Base-by-base conservation (phyloP, 805 yeast species). In the Kuraishia hungarica region DNA sequence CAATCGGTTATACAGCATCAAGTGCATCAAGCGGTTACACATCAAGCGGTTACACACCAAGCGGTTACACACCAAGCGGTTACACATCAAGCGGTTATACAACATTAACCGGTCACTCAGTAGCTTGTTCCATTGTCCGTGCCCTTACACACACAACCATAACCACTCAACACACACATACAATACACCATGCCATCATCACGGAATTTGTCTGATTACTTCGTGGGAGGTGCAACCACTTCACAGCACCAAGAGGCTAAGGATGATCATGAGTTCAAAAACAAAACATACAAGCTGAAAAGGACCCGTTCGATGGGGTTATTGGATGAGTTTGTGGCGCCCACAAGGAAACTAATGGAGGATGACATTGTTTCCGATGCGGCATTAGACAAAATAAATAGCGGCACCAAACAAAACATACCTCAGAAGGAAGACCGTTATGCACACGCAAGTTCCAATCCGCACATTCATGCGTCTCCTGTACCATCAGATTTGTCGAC, bases 331-430 rank as follows among this genome's bases (percentile, higher is more conserved):
- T 85, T 78, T 63, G 64, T 67, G 5, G 61, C 56, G 17, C 62
- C 62, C 46, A 53, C 65, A 2, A 62, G 55, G 19, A 52, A 48
- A 26, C 50, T 54, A 46, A 81, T 88, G 72, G 91, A 86, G 66
- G 97, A 97, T 71, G 96, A 96, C 43, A 84, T 93, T 61, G 94
- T 93, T 56, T 82, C 94, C 57, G 97, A 92, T 71, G 97, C 89
- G 64, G 93, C 94, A 72, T 86, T 94, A 89, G 88, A 92, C 59
- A 86, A 86, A 77, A 89, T 93, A 50, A 67, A 68, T 39, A 61
- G 53, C 20, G 19, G 2, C 35, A 35, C 15, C 22, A 47, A 21
- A 20, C 48, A 43, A 20, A 5, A 48, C 24, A 47, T 11, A 8
- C 49, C 21, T n/a, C 19, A 43, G n/a, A 22, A 22, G 4, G 3